phyloP scores from a whole-genome alignment of 768 basidiomycete species.

The Mrakia blollopis region DNA sequence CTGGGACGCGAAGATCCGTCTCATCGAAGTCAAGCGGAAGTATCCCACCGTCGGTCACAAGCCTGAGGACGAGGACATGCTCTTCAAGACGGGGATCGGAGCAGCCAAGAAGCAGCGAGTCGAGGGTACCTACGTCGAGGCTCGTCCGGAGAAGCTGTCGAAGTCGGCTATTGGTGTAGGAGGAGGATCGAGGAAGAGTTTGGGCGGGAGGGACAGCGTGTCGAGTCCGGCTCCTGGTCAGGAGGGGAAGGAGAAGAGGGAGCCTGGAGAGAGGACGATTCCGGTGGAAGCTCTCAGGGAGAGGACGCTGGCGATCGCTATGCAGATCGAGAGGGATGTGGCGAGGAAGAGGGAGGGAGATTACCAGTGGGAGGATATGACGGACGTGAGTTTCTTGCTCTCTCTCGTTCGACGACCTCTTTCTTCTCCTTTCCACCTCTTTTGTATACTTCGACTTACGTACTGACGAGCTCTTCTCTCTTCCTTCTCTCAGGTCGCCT shows the following conservation, averaged over 20 bases:
- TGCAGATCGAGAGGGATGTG: conserved; percentile 60
- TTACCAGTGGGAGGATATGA: conserved; percentile 76
- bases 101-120: conserved; percentile 25
- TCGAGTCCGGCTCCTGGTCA: conserved; percentile 27
- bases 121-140: background rate
- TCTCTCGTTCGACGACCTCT: conserved; percentile 19
- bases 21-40: conserved; percentile 76
- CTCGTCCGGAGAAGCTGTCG: conserved; percentile 15
- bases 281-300: conserved; percentile 46
- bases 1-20: conserved; percentile 70
- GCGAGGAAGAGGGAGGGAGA: conserved; percentile 65
- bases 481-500: conserved; percentile 54
- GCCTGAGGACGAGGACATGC: conserved; percentile 45
- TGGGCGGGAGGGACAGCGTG: conserved; percentile 24
- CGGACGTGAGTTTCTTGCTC: conserved; percentile 58
- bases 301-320: conserved; percentile 57
- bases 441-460: background rate
- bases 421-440: background rate
- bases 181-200: conserved; percentile 19
- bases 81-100: conserved; percentile 33
- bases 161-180: background rate
- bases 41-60: conserved; percentile 45
- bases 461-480: background rate
- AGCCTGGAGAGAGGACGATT: conserved; percentile 24
- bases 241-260: conserved; percentile 42